These are phyloP conservation scores for Pestalotiopsis sp. DNA, from an alignment of 2,329 filamentous ascomycete species.

Conservation along the genomic window DNA sequence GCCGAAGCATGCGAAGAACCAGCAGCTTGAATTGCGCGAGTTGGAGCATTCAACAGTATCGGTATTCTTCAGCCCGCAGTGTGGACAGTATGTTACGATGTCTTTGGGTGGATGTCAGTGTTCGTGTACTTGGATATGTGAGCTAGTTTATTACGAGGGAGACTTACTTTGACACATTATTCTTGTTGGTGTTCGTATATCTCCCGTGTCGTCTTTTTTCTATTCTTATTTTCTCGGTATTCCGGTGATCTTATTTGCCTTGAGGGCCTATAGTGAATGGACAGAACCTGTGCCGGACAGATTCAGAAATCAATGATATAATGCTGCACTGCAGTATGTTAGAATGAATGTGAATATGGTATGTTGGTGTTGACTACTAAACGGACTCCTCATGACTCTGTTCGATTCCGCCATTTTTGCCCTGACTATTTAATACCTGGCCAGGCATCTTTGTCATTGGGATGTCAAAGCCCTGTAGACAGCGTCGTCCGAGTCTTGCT, in stretches of 20 bases:
- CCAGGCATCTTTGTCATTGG: not conserved
- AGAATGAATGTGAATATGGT: slow-evolving; percentile 2
- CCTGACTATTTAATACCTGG: not conserved
- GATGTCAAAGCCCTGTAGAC: not conserved
- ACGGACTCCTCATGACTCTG: not conserved
- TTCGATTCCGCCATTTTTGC: not conserved
- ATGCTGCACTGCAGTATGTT: slow-evolving; percentile 5
- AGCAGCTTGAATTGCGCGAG: not conserved
- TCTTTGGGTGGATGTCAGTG: no score
- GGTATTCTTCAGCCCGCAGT: no score
- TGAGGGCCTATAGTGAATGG: not conserved
- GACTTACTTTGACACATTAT: slow-evolving; percentile 9
- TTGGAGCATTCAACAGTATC: no score
- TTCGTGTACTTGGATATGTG: not conserved
- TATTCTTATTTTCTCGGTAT: not conserved
- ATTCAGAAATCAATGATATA: not conserved
- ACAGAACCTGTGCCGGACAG: slow-evolving; percentile 7
- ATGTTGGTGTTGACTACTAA: not conserved
- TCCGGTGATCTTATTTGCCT: not conserved
- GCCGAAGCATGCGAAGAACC: slow-evolving; percentile 12
- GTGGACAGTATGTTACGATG: no score
- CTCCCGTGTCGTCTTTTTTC: not conserved
- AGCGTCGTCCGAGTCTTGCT: not conserved
- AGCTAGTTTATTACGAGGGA: not conserved
- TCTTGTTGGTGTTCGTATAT: not conserved